These are phyloP conservation scores for Thalassiosira hispida DNA, from an alignment of 352 stramenopile species.

Conservation along the genomic window DNA sequence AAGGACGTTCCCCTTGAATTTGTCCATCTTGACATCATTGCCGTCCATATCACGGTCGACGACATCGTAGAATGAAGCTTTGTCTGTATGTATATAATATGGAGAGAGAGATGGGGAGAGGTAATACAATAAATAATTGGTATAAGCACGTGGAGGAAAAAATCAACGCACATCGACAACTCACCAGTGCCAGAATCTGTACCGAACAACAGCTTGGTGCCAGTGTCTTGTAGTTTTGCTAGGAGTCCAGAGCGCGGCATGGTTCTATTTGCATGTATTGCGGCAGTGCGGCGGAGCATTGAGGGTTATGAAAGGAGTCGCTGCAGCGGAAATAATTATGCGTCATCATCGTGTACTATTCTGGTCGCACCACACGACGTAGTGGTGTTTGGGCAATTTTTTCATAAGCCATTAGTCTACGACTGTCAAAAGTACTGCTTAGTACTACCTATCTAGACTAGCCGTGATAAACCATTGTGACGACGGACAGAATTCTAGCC, in stretches of 20 bases:
- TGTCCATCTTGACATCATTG: slow-evolving; percentile 80
- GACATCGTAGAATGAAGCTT: slow-evolving; percentile 86
- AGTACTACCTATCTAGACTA: too few relatives aligned
- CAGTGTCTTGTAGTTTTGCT: slow-evolving; percentile 17
- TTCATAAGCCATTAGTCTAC: too few relatives aligned
- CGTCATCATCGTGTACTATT: too few relatives aligned
- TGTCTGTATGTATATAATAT: slow-evolving; percentile 9
- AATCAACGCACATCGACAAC: background rate
- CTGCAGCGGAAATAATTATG: too few relatives aligned
- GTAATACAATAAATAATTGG: background rate
- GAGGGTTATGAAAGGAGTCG: too few relatives aligned
- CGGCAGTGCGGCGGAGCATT: background rate
- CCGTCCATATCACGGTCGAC: slow-evolving; percentile 81
- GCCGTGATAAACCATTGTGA: too few relatives aligned
- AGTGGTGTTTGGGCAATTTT: too few relatives aligned
- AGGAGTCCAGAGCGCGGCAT: slow-evolving; percentile 7
- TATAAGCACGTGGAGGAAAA: background rate
- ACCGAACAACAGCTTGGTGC: slow-evolving; percentile 27
- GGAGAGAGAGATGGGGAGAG: background rate
- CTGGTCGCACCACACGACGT: too few relatives aligned
- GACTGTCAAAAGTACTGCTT: too few relatives aligned
- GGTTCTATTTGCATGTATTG: slow-evolving; percentile 4
- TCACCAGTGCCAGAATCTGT: slow-evolving; percentile 28
- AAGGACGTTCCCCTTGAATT: slow-evolving; percentile 81
- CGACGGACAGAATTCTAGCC: too few relatives aligned